Evolutionary conservation across 2,329 filamentous ascomycete species (phyloP), one percentile per base, ranked within the genome.

Genomic region (Phialophora macrospora): DNA sequence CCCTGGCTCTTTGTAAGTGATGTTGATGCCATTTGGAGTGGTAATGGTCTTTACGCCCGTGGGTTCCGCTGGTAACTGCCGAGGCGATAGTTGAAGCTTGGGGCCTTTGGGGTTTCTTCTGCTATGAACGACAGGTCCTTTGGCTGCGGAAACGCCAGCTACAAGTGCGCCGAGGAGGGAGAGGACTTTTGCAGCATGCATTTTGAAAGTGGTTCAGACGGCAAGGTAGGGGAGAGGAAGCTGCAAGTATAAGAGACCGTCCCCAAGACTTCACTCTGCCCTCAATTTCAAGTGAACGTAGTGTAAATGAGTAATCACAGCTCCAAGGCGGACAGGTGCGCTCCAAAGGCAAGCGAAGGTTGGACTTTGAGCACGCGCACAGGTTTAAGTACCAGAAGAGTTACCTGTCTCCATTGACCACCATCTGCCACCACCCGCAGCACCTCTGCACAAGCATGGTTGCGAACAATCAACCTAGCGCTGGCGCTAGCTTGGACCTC

Each of bases 1-100:
- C 3, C 84, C 84, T 3, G 80, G 84, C 73, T 86, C 77, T 73
- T 87, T 87, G 74, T 86, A 87, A 20, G 84, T 82, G 63, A 87
- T 84, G 26, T 80, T 81, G 67, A 84, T 76, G 62, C 81, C 81
- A 63, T 76, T 79, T 3, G 78, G 75, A 17, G 77, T 78, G 55
- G 72, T 74, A 55, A 80, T 75, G 2, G 74, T 74, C 63, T 77
- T 75, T n/a, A 80, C 75, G 9, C 75, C 76, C 2, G 75, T 76
- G 20, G 78, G 75, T 55, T 77, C 72, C 1, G 75, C 68, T 17
- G 78, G 78, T 14, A 80, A 63, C 63, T 79, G 76, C 30, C 77
- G 72, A 55, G 70, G 72, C n/a, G 57, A 67, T 55, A 72, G 56
- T 38, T 73, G 68, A 26, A 67, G 46, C 34, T 56, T 64, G 12